Percentiles rank a stretch among this genome's conserved stretches.
Evolutionary conservation across 345 rosid species (phyloP).

Genomic region (Isatis tinctoria): DNA sequence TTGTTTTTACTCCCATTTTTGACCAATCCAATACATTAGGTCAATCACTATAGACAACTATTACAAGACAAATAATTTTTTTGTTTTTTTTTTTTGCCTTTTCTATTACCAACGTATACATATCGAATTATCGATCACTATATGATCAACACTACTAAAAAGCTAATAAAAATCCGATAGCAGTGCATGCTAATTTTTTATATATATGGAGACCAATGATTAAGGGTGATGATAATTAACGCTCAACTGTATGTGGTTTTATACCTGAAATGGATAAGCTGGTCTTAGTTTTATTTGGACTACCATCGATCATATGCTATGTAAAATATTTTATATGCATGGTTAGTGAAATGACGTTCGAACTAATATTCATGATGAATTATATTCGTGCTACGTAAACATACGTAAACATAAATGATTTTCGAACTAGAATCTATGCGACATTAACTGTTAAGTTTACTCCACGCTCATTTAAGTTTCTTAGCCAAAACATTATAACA

Average conservation of each 20-base stretch:
- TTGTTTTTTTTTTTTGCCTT: constrained; percentile 1
- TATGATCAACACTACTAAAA: background rate
- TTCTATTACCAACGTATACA: constrained; percentile 3
- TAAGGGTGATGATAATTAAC: background rate
- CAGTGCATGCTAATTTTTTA: background rate
- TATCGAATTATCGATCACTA: too few species aligned
- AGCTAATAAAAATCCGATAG: background rate
- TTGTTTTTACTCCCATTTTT: constrained; percentile 26
- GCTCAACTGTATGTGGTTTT: background rate
- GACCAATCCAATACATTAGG: constrained; percentile 20
- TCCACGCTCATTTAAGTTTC: background rate
- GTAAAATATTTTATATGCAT: background rate
- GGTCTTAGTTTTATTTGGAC: background rate
- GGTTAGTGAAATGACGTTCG: background rate
- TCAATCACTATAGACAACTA: constrained; percentile 29
- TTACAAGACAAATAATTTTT: constrained; percentile 22
- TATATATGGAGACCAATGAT: constrained; percentile 8
- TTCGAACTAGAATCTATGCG: background rate
- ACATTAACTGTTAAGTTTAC: background rate
- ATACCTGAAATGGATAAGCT: background rate
- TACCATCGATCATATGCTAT: background rate
- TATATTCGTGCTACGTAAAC: background rate
- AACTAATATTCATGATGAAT: background rate
- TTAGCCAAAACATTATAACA: background rate
- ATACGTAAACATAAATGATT: background rate